These are phyloP conservation scores for Cryptococcus sp. DNA, from an alignment of 1,284 basidiomycete species.

Conservation along the genomic window DNA sequence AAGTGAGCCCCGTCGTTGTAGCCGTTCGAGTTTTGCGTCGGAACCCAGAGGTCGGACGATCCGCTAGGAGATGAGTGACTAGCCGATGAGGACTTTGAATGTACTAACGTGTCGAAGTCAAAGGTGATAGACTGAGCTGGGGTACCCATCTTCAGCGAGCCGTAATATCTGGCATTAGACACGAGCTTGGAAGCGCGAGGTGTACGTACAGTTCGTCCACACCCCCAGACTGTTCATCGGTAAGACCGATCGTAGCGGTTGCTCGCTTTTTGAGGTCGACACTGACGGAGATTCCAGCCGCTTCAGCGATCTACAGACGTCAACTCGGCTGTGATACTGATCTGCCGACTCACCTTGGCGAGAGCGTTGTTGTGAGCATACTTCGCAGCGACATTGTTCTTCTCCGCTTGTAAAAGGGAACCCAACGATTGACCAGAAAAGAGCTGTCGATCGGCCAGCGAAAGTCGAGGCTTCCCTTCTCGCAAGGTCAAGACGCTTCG, in stretches of 20 bases:
- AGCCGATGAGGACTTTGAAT: not conserved
- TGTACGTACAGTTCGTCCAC: slow-evolving; percentile 3
- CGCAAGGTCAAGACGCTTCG: slow-evolving; percentile 17
- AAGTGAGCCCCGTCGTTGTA: slow-evolving; percentile 9
- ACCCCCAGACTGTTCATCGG: slow-evolving; percentile 6
- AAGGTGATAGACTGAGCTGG: slow-evolving; percentile 6
- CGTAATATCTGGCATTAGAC: slow-evolving; percentile 2
- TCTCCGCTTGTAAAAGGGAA: not conserved
- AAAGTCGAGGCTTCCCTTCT: slow-evolving; percentile 4
- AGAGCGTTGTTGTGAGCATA: slow-evolving; percentile 5
- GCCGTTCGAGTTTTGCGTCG: slow-evolving; percentile 3
- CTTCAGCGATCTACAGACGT: not conserved
- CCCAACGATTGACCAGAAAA: not conserved
- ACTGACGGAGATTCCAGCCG: too few relatives aligned
- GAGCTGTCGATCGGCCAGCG: slow-evolving; percentile 1
- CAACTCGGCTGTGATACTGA: too few relatives aligned
- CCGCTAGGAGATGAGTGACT: slow-evolving; percentile 1
- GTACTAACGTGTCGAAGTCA: slow-evolving; percentile 10
- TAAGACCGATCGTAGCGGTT: slow-evolving; percentile 3
- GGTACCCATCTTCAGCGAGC: slow-evolving; percentile 5
- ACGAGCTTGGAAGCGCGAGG: too few relatives aligned
- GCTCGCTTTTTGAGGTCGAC: too few relatives aligned
- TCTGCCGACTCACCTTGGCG: not conserved
- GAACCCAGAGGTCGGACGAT: slow-evolving; percentile 6
- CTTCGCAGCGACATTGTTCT: not conserved